phyloP scores from a whole-genome alignment of 495 filamentous ascomycete species.

The Penicillium goetzii region DNA sequence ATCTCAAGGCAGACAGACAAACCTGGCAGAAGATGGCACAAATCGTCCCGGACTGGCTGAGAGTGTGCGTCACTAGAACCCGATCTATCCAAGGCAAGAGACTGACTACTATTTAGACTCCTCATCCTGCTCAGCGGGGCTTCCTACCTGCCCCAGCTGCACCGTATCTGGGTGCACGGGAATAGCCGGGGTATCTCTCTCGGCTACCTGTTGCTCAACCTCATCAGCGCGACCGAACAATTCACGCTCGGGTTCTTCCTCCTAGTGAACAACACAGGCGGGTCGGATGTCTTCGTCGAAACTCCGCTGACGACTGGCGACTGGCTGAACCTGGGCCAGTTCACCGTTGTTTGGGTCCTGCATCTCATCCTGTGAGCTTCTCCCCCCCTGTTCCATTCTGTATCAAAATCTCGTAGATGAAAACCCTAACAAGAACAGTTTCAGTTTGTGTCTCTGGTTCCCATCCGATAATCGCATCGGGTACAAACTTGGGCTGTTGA shows the following conservation, averaged over 20 bases:
- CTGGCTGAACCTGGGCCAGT: not conserved
- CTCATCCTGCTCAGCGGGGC: not conserved
- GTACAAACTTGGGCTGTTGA: not conserved
- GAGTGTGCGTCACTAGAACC: not conserved
- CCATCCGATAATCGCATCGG: not conserved
- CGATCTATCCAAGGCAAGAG: not conserved
- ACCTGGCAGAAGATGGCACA: not conserved
- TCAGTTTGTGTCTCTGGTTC: not conserved
- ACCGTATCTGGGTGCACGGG: not conserved
- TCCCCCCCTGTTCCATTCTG: rapidly evolving
- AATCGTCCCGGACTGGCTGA: not conserved
- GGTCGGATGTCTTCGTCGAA: not conserved
- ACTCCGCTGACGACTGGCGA: not conserved
- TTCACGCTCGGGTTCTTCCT: not conserved
- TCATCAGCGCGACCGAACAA: not conserved
- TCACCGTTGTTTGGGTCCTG: not conserved
- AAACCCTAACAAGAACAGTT: not conserved
- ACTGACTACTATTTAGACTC: not conserved
- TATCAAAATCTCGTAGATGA: not conserved
- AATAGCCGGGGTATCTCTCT: not conserved
- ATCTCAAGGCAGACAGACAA: not conserved
- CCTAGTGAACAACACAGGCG: not conserved
- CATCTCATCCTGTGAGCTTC: not conserved
- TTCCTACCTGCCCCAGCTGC: not conserved
- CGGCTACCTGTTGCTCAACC: not conserved